Evolutionary conservation across 2,329 filamentous ascomycete species (phyloP).

Genomic region (Biscogniauxia sp.): DNA sequence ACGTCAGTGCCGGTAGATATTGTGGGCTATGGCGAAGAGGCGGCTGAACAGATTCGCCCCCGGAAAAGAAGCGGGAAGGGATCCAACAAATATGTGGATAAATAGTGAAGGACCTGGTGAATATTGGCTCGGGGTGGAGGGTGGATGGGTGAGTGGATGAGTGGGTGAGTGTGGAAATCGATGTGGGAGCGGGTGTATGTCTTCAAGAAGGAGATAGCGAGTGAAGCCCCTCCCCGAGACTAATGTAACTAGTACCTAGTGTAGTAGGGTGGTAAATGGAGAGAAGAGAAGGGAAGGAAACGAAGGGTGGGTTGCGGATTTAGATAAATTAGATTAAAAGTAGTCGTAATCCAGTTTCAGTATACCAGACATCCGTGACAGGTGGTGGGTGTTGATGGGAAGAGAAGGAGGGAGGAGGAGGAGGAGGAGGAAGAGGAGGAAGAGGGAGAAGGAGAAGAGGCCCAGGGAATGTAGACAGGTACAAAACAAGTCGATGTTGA

Average conservation of each 20-base stretch:
- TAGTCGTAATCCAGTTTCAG: neutral
- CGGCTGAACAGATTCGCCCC: neutral
- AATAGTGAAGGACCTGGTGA: neutral
- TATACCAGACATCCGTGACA: neutral
- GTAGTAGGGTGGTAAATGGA: neutral
- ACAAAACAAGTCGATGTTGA: neutral
- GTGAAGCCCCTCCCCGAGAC: neutral
- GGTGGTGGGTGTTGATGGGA: neutral
- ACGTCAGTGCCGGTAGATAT: neutral
- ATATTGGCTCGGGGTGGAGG: neutral
- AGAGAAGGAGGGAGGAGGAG: too few relatives aligned
- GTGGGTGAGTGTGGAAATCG: too few relatives aligned
- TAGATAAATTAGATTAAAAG: neutral
- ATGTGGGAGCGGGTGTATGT: too few relatives aligned
- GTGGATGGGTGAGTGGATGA: too few relatives aligned
- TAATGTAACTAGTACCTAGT: neutral
- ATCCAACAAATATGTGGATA: neutral
- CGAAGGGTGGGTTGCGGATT: neutral
- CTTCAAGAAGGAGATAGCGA: neutral
- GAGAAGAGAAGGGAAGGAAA: neutral
- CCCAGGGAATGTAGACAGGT: neutral
- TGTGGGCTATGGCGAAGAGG: neutral
- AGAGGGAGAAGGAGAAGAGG: too few relatives aligned
- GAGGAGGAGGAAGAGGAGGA: too few relatives aligned
- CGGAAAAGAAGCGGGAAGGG: neutral